Evolutionary conservation across 805 yeast genomes (phyloP), one percentile per base, ranked within the genome.

Genomic region (Metschnikowia shivogae): DNA sequence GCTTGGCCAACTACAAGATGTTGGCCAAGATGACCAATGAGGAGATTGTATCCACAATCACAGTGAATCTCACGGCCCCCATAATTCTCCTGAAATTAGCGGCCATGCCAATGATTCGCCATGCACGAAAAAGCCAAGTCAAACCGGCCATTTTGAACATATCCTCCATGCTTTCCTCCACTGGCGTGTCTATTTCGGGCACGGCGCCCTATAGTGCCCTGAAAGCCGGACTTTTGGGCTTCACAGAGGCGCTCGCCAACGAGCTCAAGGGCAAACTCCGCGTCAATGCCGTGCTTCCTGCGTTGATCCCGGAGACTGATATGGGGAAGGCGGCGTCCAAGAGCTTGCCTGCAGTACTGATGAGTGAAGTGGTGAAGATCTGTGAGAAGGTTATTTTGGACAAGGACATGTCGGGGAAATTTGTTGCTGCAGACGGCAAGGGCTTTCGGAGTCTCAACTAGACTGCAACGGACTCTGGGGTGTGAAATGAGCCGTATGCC

Each of bases 241-340:
- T 87, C 53, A 76, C 89, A 0, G 63, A 68, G 36, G 61, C 82
- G 0, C 58, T 86, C 29, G 84, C 90, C 0, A 53, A 61, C 0
- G 96, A 88, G 52, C 57, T 84, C 47, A 74, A 73, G 11, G 62
- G 78, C 0, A 69, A 70, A 8, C 72, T 88, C 2, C 62, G 87
- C 32, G 83, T 83, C 35, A 86, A 86, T 59, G 69, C 84, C 1
- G 60, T 89, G 1, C 60, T 81, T 14, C 93, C 95, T 0, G 92
- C 92, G 0, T 64, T 86, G 27, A 70, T 82, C 1, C 65, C 63
- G 5, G 84, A 77, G 22, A 87, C 96, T 0, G 85, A 77, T 4
- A 86, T 88, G 81, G 83, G 82, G 0, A 45, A 60, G 7, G 55
- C 54, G 2, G 47, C 56, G 9, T 38, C 61, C 8, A 57, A 55